Evolutionary conservation across 2,329 filamentous ascomycete genomes (phyloP), one percentile per base, ranked within the genome.

Genomic region (Plectosphaerella sp.): DNA sequence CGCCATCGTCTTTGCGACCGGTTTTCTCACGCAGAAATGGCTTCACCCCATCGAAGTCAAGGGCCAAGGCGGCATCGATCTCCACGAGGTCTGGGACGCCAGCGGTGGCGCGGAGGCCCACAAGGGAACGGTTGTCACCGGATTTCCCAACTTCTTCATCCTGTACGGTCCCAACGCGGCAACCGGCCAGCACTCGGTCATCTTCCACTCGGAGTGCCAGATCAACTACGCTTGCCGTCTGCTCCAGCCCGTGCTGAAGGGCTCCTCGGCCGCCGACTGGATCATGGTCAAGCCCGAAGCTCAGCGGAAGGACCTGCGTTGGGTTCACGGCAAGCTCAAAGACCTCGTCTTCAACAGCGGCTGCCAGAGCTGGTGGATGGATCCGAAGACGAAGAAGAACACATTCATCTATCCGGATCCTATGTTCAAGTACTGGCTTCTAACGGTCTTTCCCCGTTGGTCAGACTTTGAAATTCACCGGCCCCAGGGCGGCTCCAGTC

Each of bases 401-500:
- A 50, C 48, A 11, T 50, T 50, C 20, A 50, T 50, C 41, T 50
- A 50, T 25, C 48, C 48, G n/a, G 48, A 50, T 7, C 48, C 48
- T 10, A 50, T 50, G 48, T 50, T 45, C 48, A 45, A 36, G 39
- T 50, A 50, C 48, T 50, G 48, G 48, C 48, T 70, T 16, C 60
- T 76, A 14, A 78, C 73, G 50, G 57, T 79, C 1, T 78, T 77
- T 50, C 64, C 73, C 41, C 61, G 62, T 2, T 69, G 61, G 59
- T 52, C 55, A 2, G 72, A 76, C 43, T 71, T 76, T 52, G 39
- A 45, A 41, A 46, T 50, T 4, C 22, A 16, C 18, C 28, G 45
- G 22, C 5, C n/a, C 15, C 9, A 10, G n/a, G 15, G 15, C 39
- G 4, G 16, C 10, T 42, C 39, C 15, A 7, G 16, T 10, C 9